These are phyloP conservation scores for Cystobasidiaceae sp. DNA, from an alignment of 1,284 basidiomycete genomes.

Conservation along the genomic window DNA sequence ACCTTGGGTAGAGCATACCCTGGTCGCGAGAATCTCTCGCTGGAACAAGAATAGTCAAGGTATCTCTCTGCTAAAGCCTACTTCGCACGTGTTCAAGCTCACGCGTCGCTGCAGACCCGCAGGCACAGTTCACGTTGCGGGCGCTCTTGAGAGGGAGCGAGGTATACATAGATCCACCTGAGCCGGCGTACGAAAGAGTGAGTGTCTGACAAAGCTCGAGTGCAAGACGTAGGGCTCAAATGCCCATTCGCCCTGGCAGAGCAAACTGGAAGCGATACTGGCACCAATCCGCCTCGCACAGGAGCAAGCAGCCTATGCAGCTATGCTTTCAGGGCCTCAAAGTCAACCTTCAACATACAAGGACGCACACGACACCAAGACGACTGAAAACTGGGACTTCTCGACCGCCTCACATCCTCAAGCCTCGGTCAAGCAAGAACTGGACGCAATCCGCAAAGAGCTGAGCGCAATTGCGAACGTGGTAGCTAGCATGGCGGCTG, in stretches of 20 bases:
- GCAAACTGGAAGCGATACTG: slow-evolving; percentile 40
- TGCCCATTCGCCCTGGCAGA: neutral
- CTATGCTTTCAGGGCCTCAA: slow-evolving; percentile 17
- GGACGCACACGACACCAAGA: slow-evolving; percentile 4
- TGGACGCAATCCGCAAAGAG: slow-evolving; percentile 38
- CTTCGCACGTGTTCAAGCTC: neutral
- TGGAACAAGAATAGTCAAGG: slow-evolving; percentile 16
- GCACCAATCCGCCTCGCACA: slow-evolving; percentile 34
- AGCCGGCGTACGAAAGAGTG: neutral
- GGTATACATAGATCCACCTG: slow-evolving; percentile 17
- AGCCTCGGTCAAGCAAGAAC: slow-evolving; percentile 36
- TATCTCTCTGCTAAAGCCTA: neutral
- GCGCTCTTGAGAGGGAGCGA: slow-evolving; percentile 14
- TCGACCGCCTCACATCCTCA: slow-evolving; percentile 9
- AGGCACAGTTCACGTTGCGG: neutral
- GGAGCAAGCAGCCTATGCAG: slow-evolving; percentile 35
- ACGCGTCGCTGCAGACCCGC: neutral
- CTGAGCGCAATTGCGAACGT: slow-evolving; percentile 42
- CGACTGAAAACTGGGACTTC: slow-evolving; percentile 14
- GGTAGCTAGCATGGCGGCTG: slow-evolving; percentile 39
- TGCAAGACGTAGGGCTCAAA: neutral
- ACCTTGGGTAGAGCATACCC: slow-evolving; percentile 21
- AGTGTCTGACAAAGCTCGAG: neutral
- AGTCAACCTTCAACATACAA: no score
- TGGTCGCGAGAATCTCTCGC: slow-evolving; percentile 8